phyloP scores from a whole-genome alignment of 2,329 filamentous ascomycete species.

The Moelleriella libera region DNA sequence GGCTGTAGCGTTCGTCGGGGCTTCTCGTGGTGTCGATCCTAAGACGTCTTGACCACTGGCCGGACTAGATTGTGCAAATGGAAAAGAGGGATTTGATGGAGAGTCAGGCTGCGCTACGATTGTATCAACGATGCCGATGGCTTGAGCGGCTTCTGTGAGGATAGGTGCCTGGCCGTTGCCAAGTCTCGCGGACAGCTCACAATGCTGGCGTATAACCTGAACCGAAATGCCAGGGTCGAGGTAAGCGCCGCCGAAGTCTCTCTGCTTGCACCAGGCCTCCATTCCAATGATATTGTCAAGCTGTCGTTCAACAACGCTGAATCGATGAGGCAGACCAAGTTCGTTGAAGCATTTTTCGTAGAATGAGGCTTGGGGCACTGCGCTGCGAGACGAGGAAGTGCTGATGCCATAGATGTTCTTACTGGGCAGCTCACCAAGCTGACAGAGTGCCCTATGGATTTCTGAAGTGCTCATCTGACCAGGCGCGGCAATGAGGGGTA shows the following conservation, averaged over 20 bases:
- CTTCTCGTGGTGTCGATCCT: conserved; percentile 5
- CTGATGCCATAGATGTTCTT: conserved; percentile 72
- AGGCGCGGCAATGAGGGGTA: conserved; percentile 73
- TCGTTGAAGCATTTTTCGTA: conserved; percentile 77
- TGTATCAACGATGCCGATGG: conserved; percentile 71
- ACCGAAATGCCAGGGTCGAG: conserved; percentile 58
- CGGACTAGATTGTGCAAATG: conserved; percentile 34
- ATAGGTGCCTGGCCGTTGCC: conserved; percentile 37
- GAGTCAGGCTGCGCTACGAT: conserved; percentile 47
- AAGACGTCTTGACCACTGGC: conserved; percentile 10
- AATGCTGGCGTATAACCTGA: conserved; percentile 43
- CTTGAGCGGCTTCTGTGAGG: conserved; percentile 61
- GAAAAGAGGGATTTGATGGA: conserved; percentile 26
- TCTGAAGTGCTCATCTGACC: conserved; percentile 77
- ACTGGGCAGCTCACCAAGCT: conserved; percentile 68
- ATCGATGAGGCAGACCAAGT: conserved; percentile 72
- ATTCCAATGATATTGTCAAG: conserved; percentile 50
- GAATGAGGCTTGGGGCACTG: conserved; percentile 64
- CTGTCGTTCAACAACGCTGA: conserved; percentile 59
- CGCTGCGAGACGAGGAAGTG: conserved; percentile 46
- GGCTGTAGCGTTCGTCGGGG: conserved; percentile 32
- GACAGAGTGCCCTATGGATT: conserved; percentile 66
- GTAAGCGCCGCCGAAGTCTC: conserved; percentile 69
- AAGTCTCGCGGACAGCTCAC: conserved; percentile 33
- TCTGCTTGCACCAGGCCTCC: conserved; percentile 58